A percentile compares a stretch with the other conserved stretches of the same genome.
Evolutionary conservation across 2,329 filamentous ascomycete species (phyloP).

Genomic region (Xylaria sp.): DNA sequence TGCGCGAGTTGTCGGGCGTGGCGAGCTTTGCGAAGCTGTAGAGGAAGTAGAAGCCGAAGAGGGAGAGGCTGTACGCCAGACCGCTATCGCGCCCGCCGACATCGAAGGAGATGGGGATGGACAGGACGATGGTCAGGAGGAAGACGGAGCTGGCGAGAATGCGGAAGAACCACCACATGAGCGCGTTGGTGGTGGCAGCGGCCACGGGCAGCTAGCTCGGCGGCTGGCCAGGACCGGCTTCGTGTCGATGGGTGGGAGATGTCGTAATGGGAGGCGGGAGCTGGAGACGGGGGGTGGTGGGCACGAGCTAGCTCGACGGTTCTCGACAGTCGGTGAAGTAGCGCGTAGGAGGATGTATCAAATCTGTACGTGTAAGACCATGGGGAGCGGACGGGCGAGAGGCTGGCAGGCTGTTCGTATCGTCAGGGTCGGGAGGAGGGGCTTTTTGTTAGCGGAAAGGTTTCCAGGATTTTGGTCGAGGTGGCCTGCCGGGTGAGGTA

Average conservation of each 20-base stretch:
- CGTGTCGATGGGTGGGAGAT: background rate
- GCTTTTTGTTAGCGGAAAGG: conserved; percentile 6
- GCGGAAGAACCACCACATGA: conserved; percentile 83
- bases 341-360: background rate
- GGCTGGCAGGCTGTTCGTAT: background rate
- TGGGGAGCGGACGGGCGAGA: background rate
- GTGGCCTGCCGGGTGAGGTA: conserved; percentile 16
- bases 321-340: background rate
- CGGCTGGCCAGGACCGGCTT: conserved; percentile 34
- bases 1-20: conserved; percentile 76
- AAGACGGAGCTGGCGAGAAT: conserved; percentile 81
- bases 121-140: conserved; percentile 89
- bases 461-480: conserved; percentile 22
- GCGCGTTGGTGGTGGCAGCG: conserved; percentile 46
- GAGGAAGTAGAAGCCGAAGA: conserved; percentile 88
- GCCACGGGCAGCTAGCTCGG: conserved; percentile 40
- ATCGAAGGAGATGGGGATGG: conserved; percentile 96
- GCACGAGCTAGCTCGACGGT: background rate
- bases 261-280: background rate
- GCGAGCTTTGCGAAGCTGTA: conserved; percentile 80
- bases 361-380: background rate
- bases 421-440: conserved; percentile 25
- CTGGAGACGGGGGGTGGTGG: background rate
- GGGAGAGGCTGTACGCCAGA: conserved; percentile 86
- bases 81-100: conserved; percentile 94